Conservation (phyloP, 2,329 filamentous ascomycete species). For the Curvularia sp. region DNA sequence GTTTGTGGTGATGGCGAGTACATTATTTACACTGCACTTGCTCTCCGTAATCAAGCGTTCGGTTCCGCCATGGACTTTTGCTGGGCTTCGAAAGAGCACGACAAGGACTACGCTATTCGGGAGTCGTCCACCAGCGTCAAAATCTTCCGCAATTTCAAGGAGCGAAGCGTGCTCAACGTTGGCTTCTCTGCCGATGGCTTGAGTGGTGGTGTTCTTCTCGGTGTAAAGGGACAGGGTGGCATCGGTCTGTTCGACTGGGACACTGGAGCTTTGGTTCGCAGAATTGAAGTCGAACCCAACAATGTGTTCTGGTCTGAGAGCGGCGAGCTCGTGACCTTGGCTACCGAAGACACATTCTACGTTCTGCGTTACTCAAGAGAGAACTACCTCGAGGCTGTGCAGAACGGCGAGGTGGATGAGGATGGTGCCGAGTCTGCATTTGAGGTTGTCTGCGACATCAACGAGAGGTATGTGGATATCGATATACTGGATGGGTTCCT, state of each 20-base stretch:
- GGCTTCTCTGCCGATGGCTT: conserved; percentile 94
- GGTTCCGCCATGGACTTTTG: conserved; percentile 94
- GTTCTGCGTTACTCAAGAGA: conserved; percentile 91
- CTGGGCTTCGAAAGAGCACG: conserved; percentile 96
- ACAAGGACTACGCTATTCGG: conserved; percentile 96
- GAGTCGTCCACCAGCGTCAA: conserved; percentile 95
- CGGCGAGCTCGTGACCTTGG: conserved; percentile 89
- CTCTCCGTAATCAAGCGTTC: conserved; percentile 97
- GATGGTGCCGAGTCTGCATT: conserved; percentile 96
- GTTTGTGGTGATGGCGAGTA: conserved; percentile 97
- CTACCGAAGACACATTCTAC: conserved; percentile 95
- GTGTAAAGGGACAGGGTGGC: conserved; percentile 92
- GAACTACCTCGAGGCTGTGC: conserved; percentile 81
- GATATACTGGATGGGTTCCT: background rate
- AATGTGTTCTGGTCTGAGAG: conserved; percentile 95
- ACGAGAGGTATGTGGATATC: conserved; percentile 71
- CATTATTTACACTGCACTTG: conserved; percentile 96
- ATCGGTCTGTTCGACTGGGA: conserved; percentile 98
- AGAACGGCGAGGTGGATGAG: conserved; percentile 81
- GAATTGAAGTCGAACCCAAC: conserved; percentile 81
- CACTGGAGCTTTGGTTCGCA: conserved; percentile 82
- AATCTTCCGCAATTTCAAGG: conserved; percentile 97
- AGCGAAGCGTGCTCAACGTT: conserved; percentile 91
- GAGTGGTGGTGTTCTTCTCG: conserved; percentile 85
- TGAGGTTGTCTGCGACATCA: conserved; percentile 94